A percentile compares a stretch with the other conserved stretches of the same genome.
Conservation (phyloP, 1,284 basidiomycete species). For the Malassezia caprae region DNA sequence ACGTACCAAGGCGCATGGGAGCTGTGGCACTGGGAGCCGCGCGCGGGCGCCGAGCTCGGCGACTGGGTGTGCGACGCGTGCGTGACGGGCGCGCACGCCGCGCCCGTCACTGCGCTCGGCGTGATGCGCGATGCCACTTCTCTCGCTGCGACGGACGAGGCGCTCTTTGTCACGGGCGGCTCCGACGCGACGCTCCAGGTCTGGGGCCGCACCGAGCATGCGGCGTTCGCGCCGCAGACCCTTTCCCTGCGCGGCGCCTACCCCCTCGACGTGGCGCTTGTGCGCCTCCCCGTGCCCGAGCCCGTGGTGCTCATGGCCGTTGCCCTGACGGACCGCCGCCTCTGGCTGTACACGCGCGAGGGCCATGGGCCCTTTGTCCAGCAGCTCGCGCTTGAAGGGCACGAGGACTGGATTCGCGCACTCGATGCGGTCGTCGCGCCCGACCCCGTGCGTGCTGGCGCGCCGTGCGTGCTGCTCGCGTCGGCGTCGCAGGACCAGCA, state of each 20-base stretch:
- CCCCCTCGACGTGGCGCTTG: constrained; percentile 36
- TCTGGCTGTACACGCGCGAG: constrained; percentile 26
- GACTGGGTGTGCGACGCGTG: not conserved
- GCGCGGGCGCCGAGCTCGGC: not conserved
- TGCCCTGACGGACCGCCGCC: constrained; percentile 32
- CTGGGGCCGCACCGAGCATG: constrained; percentile 14
- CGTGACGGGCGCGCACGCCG: constrained; percentile 23
- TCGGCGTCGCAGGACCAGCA: constrained; percentile 39
- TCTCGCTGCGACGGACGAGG: not conserved
- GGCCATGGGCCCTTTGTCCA: constrained; percentile 17
- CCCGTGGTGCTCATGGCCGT: constrained; percentile 27
- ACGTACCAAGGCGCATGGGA: constrained; percentile 24
- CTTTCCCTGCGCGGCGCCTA: constrained; percentile 28
- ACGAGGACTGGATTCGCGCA: constrained; percentile 46
- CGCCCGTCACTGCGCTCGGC: constrained; percentile 28
- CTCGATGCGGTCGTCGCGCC: constrained; percentile 29
- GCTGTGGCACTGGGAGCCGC: constrained; percentile 15
- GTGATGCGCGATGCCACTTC: constrained; percentile 17
- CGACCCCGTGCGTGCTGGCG: constrained; percentile 2
- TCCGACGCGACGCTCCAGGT: constrained; percentile 32
- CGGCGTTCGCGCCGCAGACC: constrained; percentile 17
- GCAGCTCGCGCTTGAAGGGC: constrained; percentile 31
- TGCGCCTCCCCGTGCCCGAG: constrained; percentile 18
- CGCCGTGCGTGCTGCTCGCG: constrained; percentile 20
- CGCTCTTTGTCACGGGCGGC: constrained; percentile 30